These are phyloP conservation scores for Eutypella sp. DNA, from an alignment of 2,329 filamentous ascomycete genomes.

Conservation along the genomic window DNA sequence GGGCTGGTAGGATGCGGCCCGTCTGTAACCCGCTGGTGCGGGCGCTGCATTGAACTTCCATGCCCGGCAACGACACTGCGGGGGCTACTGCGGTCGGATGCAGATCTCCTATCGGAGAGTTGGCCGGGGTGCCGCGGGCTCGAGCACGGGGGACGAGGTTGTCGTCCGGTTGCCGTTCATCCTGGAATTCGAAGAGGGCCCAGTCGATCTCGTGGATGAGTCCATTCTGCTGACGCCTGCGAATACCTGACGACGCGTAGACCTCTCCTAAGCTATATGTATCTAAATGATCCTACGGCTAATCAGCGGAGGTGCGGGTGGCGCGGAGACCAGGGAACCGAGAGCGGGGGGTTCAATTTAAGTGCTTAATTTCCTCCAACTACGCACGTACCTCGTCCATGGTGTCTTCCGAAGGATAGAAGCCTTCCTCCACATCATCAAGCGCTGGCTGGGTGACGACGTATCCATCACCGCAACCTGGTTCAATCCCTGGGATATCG, in stretches of 20 bases:
- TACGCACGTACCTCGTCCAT: conserved; percentile 52
- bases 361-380: not conserved
- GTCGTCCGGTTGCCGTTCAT: conserved; percentile 62
- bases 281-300: conserved; percentile 65
- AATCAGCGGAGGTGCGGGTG: conserved; percentile 38
- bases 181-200: conserved; percentile 79
- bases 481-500: conserved; percentile 73
- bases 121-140: conserved; percentile 25
- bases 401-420: conserved; percentile 68
- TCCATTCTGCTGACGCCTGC: conserved; percentile 65
- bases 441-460: conserved; percentile 87
- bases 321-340: no score
- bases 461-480: conserved; percentile 70
- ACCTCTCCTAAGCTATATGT: conserved; percentile 78
- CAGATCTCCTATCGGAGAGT: conserved; percentile 25
- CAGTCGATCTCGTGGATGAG: conserved; percentile 91
- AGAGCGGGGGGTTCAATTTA: not conserved
- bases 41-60: conserved; percentile 82
- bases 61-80: conserved; percentile 60
- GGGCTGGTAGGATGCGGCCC: conserved; percentile 70
- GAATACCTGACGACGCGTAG: conserved; percentile 85
- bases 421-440: conserved; percentile 77
- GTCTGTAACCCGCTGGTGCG: conserved; percentile 79
- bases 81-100: conserved; percentile 56
- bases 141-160: conserved; percentile 58